Base-by-base conservation (phyloP, 2,329 filamentous ascomycete genomes). In the Leptographium procerum region DNA sequence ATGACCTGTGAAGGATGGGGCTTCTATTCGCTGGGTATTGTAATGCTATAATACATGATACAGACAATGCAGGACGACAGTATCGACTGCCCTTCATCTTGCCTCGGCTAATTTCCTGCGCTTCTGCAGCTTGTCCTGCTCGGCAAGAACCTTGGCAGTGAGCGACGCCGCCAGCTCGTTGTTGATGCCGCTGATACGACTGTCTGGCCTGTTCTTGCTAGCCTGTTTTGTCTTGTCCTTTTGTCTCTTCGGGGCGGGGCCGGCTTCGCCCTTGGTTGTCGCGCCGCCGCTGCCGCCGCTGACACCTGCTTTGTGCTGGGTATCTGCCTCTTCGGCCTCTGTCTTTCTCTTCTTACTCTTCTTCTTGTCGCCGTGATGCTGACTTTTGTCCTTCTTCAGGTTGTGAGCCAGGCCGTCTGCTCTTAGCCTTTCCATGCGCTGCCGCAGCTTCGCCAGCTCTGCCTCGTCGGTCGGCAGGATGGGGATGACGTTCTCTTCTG, bases 141-240 rank as follows among this genome's bases (percentile, higher is more conserved):
- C 92, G 28, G 87, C 86, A 29, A 97, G 70, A 0, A 99, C 91
- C 65, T 86, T 91, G 0, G 88, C 88, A 0, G 92, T 95, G 50
- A 99, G 73, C 4, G 85, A 87, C 0, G 92, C 91, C 0, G 94
- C 94, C 58, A 89, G 82, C 0, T 89, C 77, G 65, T 97, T 95
- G 70, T 96, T 96, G 70, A 97, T 96, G 13, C 86, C 84, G 57
- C 78, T 75, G 52, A 74, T 70, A 53, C 74, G 71, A 1, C 68
- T 68, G 47, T 71, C 67, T 1, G 63, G 59, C 53, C 64, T 62
- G 4, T 57, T 63, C n/a, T 64, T 67, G 3, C 60, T 63, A 26
- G 61, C 10, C 11, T 57, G 36, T 13, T 33, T 55, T 48, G 11
- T 33, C 48, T 52, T 57, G 5, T 33, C 56, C 52, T 51, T 60